Evolutionary conservation across 805 yeast species (phyloP), one percentile per base, ranked within the genome.

Genomic region (Candida nitratophila): DNA sequence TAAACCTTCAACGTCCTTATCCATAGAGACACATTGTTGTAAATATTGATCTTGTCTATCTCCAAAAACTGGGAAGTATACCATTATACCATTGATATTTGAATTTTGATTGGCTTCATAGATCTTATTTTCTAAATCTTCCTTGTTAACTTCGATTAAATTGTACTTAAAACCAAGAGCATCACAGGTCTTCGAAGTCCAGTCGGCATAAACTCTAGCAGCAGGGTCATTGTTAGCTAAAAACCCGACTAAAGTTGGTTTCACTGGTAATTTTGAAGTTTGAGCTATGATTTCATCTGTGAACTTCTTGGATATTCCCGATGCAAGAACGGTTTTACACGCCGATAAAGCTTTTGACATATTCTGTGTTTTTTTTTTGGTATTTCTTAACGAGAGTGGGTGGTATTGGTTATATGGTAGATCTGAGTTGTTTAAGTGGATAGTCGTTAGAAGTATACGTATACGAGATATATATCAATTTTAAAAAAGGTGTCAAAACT

Each of bases 1-100:
- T 55, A 93, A 71, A 2, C 99, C 99, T 65, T 93, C 99, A 21
- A 93, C 98, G 57, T 93, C 99, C 63, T 93, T 93, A 48, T 87
- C 91, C 34, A 82, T 71, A n/a, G 89, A 70, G 17, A 93, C 90
- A 48, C 89, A 85, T 66, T 93, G 98, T 67, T 93, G 98, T 46
- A 93, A 66, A 63, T 93, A 93, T 65, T 86, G 96, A 64, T 93
- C 99, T 66, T 93, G 98, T 47, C 86, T 78, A 59, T 87, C 86
- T 3, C 96, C 96, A 65, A 87, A 93, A 2, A 93, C 98, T 0
- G 99, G 99, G 76, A 91, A 93, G 63, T 93, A 93, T 15, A 93
- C 91, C 86, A 93, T 89, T 52, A 93, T 93, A 21, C 98, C 99
- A 59, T 89, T 82, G 34, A 91, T 86, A 1, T 61, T 53, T 44